These are phyloP conservation scores for Chlorella sp. DNA, from an alignment of 139 green algal species.

Conservation along the genomic window DNA sequence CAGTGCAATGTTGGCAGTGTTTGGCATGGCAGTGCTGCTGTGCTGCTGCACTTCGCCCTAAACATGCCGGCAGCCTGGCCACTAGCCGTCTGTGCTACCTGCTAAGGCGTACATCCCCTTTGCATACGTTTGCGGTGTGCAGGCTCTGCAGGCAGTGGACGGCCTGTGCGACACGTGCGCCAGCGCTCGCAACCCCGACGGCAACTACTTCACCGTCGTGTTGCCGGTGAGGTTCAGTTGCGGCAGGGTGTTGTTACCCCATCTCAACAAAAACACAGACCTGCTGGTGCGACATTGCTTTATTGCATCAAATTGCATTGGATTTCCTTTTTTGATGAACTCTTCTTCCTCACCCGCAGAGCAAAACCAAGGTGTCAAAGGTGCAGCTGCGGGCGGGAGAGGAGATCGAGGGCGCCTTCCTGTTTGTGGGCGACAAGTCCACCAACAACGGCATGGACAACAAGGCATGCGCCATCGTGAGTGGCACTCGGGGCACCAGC, in stretches of 20 bases:
- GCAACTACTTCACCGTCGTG: slow-evolving; percentile 34
- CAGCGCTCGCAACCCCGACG: neutral
- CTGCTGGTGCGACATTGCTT: neutral
- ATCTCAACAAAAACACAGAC: too few species aligned
- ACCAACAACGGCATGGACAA: slow-evolving; percentile 39
- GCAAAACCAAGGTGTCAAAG: neutral
- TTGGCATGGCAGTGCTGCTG: too few species aligned
- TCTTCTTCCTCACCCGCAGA: neutral
- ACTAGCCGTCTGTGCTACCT: too few species aligned
- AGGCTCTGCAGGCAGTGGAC: slow-evolving; percentile 39
- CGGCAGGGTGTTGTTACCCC: too few species aligned
- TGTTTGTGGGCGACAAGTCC: slow-evolving; percentile 33
- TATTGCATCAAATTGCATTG: too few species aligned
- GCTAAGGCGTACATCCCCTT: too few species aligned
- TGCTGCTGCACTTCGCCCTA: too few species aligned
- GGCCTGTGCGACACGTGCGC: slow-evolving; percentile 39
- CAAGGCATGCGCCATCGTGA: slow-evolving; percentile 26
- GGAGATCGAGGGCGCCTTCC: slow-evolving; percentile 1
- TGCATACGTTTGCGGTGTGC: neutral
- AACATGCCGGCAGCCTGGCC: too few species aligned
- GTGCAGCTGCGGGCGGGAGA: slow-evolving; percentile 14
- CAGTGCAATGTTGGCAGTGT: too few species aligned
- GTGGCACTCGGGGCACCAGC: too few species aligned
- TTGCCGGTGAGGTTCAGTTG: slow-evolving; percentile 25
- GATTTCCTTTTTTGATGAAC: neutral